phyloP scores from a whole-genome alignment of 345 rosid genomes.

The Pugionium dolabratum region DNA sequence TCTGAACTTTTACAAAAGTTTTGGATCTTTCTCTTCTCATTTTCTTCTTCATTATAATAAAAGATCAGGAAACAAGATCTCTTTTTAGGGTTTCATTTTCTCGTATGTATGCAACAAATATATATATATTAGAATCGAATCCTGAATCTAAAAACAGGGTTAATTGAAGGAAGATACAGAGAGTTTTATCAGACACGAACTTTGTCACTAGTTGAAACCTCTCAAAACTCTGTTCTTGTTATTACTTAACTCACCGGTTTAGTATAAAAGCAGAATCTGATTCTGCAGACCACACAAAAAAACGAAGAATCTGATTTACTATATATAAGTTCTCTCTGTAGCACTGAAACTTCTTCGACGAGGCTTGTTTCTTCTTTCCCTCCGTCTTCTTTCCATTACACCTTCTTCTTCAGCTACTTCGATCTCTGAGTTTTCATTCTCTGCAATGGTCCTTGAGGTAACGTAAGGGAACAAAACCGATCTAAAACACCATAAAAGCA shows the following conservation, averaged over 20 bases:
- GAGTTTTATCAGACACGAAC: conserved; percentile 32
- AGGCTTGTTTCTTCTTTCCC: conserved; percentile 44
- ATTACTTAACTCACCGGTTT: conserved; percentile 6
- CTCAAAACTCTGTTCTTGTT: background rate
- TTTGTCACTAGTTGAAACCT: conserved; percentile 21
- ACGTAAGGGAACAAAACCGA: conserved; percentile 46
- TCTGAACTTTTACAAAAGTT: conserved; percentile 17
- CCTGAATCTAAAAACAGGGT: too few relatives aligned
- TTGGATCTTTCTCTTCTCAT: background rate
- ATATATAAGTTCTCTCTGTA: conserved; percentile 17
- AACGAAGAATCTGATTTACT: background rate
- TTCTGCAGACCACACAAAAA: background rate
- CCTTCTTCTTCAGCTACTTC: conserved; percentile 11
- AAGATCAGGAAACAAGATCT: conserved; percentile 1
- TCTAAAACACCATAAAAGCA: conserved; percentile 48
- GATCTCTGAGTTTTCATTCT: conserved; percentile 5
- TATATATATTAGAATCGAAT: too few relatives aligned
- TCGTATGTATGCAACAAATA: background rate
- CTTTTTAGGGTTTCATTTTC: background rate
- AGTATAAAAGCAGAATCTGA: conserved; percentile 1
- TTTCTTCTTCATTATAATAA: background rate
- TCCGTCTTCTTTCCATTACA: conserved; percentile 45
- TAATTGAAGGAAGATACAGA: conserved; percentile 1
- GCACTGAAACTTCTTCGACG: conserved; percentile 25
- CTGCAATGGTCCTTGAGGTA: background rate